These are phyloP conservation scores for Suillus plorans DNA, from an alignment of 768 basidiomycete species.

Conservation along the genomic window DNA sequence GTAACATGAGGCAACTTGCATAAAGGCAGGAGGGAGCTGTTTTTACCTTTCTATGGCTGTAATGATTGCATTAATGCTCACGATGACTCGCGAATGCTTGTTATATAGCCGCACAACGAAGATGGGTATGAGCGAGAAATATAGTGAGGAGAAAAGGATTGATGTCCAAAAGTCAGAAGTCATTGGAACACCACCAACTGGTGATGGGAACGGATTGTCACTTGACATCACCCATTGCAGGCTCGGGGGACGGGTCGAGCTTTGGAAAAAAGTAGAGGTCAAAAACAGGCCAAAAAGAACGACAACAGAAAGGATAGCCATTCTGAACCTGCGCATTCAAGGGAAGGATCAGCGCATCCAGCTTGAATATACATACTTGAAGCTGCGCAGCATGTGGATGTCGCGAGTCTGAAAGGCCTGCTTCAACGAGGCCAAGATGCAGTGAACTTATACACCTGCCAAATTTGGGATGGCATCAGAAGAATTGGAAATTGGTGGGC, in stretches of 20 bases:
- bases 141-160: constrained; percentile 40
- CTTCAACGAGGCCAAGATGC: constrained; percentile 6
- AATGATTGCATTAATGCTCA: constrained; percentile 33
- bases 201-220: constrained; percentile 37
- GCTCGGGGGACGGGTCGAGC: neutral
- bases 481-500: neutral
- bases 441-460: constrained; percentile 4
- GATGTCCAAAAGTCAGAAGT: constrained; percentile 43
- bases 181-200: constrained; percentile 43
- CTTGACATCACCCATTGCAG: constrained; percentile 9
- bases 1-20: neutral
- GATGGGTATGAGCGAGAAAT: constrained; percentile 37
- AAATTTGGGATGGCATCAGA: neutral
- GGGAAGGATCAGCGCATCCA: neutral
- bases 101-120: constrained; percentile 34
- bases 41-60: constrained; percentile 41
- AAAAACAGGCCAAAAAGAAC: constrained; percentile 1
- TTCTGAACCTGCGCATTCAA: constrained; percentile 2
- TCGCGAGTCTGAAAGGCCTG: constrained; percentile 7
- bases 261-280: neutral
- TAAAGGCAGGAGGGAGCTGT: neutral
- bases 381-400: constrained; percentile 8
- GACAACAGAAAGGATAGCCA: neutral
- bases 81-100: constrained; percentile 34
- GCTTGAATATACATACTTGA: neutral